Percentiles rank a stretch among this genome's conserved stretches.
Evolutionary conservation across 495 filamentous ascomycete genomes (phyloP).

Genomic region (Cercophora sp.): DNA sequence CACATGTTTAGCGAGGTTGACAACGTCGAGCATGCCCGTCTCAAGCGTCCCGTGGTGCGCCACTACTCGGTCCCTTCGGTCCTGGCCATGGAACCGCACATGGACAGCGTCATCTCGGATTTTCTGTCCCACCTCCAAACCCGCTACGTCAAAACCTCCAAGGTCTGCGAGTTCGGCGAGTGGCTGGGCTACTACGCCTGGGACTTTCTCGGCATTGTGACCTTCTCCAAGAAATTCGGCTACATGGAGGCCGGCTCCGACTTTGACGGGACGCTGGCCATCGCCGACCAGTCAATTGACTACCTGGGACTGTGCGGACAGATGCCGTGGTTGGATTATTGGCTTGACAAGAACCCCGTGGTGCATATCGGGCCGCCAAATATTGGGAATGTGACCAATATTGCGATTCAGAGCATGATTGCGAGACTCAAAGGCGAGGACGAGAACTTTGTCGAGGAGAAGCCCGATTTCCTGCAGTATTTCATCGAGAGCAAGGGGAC

Average conservation of each 20-base stretch:
- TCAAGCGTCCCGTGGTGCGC: constrained; percentile 36
- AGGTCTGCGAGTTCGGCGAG: constrained; percentile 18
- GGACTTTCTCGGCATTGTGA: constrained; percentile 30
- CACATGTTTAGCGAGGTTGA: constrained; percentile 36
- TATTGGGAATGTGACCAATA: constrained; percentile 8
- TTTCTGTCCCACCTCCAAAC: constrained; percentile 14
- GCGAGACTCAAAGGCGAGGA: constrained; percentile 14
- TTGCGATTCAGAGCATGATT: constrained; percentile 9
- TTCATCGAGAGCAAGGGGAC: constrained; percentile 24
- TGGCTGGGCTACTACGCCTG: constrained; percentile 28
- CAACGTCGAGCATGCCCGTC: constrained; percentile 27
- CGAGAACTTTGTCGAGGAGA: constrained; percentile 5
- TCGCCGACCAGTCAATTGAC: constrained; percentile 11
- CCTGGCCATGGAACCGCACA: constrained; percentile 26
- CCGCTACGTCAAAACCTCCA: constrained; percentile 4
- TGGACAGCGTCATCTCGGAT: constrained; percentile 27
- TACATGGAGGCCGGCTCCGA: constrained; percentile 30
- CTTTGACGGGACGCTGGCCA: constrained; percentile 19
- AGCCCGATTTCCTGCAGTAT: constrained; percentile 26
- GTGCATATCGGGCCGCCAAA: constrained; percentile 20
- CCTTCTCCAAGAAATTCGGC: constrained; percentile 34
- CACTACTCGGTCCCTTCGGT: constrained; percentile 33
- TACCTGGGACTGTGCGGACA: constrained; percentile 12
- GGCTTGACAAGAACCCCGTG: constrained; percentile 20
- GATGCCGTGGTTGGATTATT: constrained; percentile 24